These are phyloP conservation scores for Lodderomyces metapsilosis DNA, from an alignment of 1,139 yeast genomes.

Conservation along the genomic window DNA sequence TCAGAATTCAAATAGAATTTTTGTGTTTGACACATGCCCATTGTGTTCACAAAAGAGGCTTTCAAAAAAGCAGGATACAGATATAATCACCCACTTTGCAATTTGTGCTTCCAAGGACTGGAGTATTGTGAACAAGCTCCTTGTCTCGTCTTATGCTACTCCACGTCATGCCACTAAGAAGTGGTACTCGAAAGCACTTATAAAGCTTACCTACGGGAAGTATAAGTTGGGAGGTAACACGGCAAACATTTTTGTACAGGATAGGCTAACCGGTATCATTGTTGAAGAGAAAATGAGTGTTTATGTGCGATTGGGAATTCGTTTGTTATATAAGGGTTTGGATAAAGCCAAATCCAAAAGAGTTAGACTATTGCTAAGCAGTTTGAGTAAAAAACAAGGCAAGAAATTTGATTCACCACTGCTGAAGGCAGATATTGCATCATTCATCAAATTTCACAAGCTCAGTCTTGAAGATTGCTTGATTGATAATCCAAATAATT, in stretches of 20 bases:
- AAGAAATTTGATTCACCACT: conserved; percentile 70
- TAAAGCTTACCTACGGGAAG: conserved; percentile 85
- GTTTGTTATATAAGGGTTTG: conserved; percentile 77
- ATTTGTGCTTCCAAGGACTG: conserved; percentile 81
- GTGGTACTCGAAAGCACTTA: conserved; percentile 82
- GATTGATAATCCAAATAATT: conserved; percentile 47
- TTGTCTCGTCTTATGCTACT: conserved; percentile 73
- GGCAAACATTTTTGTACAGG: conserved; percentile 93
- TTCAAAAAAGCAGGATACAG: conserved; percentile 55
- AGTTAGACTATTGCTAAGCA: conserved; percentile 57
- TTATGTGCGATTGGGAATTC: conserved; percentile 82
- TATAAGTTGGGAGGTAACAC: conserved; percentile 86
- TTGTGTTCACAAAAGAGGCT: conserved; percentile 66
- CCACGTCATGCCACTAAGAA: conserved; percentile 80
- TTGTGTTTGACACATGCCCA: conserved; percentile 72
- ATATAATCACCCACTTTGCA: conserved; percentile 82
- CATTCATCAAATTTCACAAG: conserved; percentile 80
- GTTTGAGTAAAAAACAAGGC: conserved; percentile 80
- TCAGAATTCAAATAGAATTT: conserved; percentile 33
- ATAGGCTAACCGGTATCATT: conserved; percentile 80
- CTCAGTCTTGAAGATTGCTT: conserved; percentile 71
- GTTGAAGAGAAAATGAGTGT: conserved; percentile 91
- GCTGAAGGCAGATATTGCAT: conserved; percentile 64
- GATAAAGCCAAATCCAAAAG: conserved; percentile 53
- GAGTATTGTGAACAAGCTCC: conserved; percentile 63